Conservation (phyloP, 225 moss, liverwort and hornwort genomes). For the Anthoceros angustus region DNA sequence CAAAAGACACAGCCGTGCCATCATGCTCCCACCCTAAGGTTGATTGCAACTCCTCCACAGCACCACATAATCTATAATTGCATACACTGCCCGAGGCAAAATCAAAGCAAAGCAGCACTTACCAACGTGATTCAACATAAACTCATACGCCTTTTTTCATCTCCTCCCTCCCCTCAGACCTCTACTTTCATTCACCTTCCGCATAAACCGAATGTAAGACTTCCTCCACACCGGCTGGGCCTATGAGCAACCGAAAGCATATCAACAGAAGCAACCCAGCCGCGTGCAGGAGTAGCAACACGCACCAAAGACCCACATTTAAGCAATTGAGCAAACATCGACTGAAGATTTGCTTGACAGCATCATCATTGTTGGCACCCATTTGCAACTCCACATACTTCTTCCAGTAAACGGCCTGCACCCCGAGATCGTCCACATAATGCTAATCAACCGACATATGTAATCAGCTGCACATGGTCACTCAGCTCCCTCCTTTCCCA, state of each 20-base stretch:
- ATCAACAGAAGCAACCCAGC: slow-evolving; percentile 3
- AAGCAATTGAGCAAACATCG: slow-evolving; percentile 83
- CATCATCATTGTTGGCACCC: slow-evolving; percentile 71
- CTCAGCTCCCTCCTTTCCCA: background rate
- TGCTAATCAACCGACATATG: slow-evolving; percentile 1
- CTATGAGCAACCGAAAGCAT: background rate
- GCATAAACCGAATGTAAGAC: slow-evolving; percentile 67
- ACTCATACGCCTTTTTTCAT: slow-evolving; percentile 90
- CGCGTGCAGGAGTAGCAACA: background rate
- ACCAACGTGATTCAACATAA: slow-evolving; percentile 93
- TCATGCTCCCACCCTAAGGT: background rate
- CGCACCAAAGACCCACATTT: slow-evolving; percentile 81
- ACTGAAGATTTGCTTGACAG: slow-evolving; percentile 82
- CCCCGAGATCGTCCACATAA: background rate
- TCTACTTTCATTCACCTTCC: slow-evolving; percentile 67
- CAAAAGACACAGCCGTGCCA: background rate
- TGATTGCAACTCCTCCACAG: background rate
- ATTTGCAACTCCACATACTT: slow-evolving; percentile 80
- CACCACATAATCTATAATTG: background rate
- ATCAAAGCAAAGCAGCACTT: slow-evolving; percentile 9
- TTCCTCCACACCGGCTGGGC: slow-evolving; percentile 39
- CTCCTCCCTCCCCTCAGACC: slow-evolving; percentile 70
- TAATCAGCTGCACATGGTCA: background rate
- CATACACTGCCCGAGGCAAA: background rate
- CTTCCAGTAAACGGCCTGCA: slow-evolving; percentile 83